Evolutionary conservation across 768 basidiomycete species (phyloP).

Genomic region (Tulasnella sp.): DNA sequence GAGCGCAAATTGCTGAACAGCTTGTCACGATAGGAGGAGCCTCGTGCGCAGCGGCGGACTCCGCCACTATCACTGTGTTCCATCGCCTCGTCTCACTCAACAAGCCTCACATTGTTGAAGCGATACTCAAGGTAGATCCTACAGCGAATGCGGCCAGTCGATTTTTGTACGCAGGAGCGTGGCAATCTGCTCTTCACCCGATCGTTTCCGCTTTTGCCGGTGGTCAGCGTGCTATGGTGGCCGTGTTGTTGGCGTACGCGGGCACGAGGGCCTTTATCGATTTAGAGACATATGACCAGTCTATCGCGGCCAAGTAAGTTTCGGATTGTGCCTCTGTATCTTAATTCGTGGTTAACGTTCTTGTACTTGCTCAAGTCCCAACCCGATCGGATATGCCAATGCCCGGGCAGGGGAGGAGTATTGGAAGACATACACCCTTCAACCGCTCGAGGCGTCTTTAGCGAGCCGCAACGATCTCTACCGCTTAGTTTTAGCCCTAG

Average conservation of each 20-base stretch:
- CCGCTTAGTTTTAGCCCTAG: constrained; percentile 42
- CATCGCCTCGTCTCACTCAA: constrained; percentile 41
- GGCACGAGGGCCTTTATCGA: constrained; percentile 40
- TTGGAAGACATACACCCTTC: neutral
- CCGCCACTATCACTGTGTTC: constrained; percentile 42
- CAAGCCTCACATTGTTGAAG: constrained; percentile 41
- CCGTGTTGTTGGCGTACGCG: constrained; percentile 43
- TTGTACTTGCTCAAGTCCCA: neutral
- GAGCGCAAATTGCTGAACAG: constrained; percentile 40
- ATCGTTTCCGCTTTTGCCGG: constrained; percentile 41
- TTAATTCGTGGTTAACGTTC: neutral
- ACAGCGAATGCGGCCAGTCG: constrained; percentile 44
- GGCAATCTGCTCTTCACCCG: constrained; percentile 39
- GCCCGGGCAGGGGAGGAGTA: neutral
- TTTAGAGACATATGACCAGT: constrained; percentile 41
- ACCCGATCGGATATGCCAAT: neutral
- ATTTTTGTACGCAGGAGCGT: constrained; percentile 38
- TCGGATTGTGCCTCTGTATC: neutral
- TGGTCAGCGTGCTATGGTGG: constrained; percentile 41
- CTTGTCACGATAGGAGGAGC: constrained; percentile 43
- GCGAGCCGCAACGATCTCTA: constrained; percentile 40
- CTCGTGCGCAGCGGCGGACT: constrained; percentile 42
- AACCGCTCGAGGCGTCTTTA: constrained; percentile 43
- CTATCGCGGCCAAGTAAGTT: constrained; percentile 39
- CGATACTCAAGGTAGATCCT: constrained; percentile 42